phyloP scores from a whole-genome alignment of 2,329 filamentous ascomycete species.

The Colletotrichum chlorophyti region DNA sequence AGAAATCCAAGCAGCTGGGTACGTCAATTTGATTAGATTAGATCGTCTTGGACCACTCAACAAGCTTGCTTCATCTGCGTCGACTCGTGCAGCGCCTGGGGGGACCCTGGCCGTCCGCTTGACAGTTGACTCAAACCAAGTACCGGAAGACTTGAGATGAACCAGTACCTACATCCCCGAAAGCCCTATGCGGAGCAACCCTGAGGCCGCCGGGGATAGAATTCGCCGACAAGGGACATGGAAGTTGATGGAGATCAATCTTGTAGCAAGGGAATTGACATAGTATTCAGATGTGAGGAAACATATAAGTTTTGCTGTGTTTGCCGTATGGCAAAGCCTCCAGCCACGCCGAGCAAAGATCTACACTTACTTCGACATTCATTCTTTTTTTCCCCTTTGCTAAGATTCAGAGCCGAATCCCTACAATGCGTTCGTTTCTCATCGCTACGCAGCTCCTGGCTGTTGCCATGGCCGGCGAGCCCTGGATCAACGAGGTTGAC shows the following conservation, averaged over 20 bases:
- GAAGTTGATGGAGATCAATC: slow-evolving; percentile 6
- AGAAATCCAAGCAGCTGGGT: slow-evolving; percentile 8
- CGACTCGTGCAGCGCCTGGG: slow-evolving; percentile 14
- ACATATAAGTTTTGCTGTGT: slow-evolving; percentile 3
- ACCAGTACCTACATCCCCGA: background rate
- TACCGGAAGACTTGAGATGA: slow-evolving; percentile 14
- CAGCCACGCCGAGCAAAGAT: slow-evolving; percentile 3
- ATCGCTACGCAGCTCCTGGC: slow-evolving; percentile 31
- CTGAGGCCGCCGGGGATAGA: slow-evolving; percentile 15
- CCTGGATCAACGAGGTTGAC: slow-evolving; percentile 43
- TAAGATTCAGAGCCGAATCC: background rate
- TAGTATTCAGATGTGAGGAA: background rate
- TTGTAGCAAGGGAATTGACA: background rate
- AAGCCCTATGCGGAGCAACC: slow-evolving; percentile 8
- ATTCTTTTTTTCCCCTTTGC: slow-evolving; percentile 4
- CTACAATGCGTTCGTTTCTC: slow-evolving; percentile 16
- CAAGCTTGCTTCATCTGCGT: background rate
- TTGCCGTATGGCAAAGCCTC: background rate
- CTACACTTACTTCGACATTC: background rate
- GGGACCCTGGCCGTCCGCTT: background rate
- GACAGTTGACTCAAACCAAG: slow-evolving; percentile 1
- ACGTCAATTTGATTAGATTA: slow-evolving; percentile 26
- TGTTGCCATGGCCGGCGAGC: slow-evolving; percentile 36
- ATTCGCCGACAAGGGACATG: slow-evolving; percentile 7
- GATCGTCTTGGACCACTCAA: slow-evolving; percentile 8